A percentile compares a stretch with the other conserved stretches of the same genome.
phyloP scores from a whole-genome alignment of 306 rosid genomes.

The Ziziphus jujuba region DNA sequence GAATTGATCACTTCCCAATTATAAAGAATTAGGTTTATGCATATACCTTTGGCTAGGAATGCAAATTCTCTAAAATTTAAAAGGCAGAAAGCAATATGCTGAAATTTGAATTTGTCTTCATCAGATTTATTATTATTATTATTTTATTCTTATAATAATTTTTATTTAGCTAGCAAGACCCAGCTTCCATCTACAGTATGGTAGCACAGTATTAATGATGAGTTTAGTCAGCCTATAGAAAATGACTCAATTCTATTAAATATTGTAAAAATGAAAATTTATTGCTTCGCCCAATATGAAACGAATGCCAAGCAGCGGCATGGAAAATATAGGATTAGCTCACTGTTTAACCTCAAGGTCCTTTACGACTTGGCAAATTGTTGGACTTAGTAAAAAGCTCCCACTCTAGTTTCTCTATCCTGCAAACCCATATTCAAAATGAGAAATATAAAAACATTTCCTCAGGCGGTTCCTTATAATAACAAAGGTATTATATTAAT shows the following conservation, averaged over 20 bases:
- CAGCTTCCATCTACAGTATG: neutral
- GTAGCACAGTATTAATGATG: neutral
- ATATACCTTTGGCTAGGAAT: neutral
- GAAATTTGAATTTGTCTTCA: neutral
- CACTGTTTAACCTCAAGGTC: constrained; percentile 6
- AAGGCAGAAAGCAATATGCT: too few relatives aligned
- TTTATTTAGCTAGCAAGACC: neutral
- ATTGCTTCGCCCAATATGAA: neutral
- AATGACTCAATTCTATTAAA: neutral
- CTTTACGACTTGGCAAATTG: constrained; percentile 41
- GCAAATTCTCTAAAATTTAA: neutral
- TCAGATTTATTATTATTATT: too few relatives aligned
- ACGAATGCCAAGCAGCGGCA: neutral
- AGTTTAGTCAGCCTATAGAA: constrained; percentile 12
- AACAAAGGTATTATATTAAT: neutral
- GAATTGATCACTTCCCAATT: too few relatives aligned
- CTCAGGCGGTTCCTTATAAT: too few relatives aligned
- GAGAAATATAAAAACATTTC: too few relatives aligned
- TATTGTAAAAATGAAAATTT: neutral
- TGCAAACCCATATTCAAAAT: too few relatives aligned
- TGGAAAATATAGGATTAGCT: too few relatives aligned
- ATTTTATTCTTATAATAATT: too few relatives aligned
- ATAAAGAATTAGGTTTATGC: too few relatives aligned
- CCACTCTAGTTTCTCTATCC: constrained; percentile 13
- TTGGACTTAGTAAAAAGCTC: constrained; percentile 28